Evolutionary conservation across 1,139 yeast genomes (phyloP).

Genomic region (Lodderomyces parapsilosis): DNA sequence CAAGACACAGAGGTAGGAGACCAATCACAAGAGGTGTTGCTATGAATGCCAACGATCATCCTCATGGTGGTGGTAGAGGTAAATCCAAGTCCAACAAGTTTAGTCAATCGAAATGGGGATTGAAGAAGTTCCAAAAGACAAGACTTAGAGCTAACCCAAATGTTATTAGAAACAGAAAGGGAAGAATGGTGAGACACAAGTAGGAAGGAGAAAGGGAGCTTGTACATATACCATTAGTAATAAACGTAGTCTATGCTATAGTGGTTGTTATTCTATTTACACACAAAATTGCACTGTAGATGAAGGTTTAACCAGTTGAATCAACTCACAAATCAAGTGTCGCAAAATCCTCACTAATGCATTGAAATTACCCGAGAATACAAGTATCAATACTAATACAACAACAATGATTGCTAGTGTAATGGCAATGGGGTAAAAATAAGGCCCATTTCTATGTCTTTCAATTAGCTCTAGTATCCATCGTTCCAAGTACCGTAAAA

Average conservation of each 20-base stretch:
- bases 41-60: slow-evolving; percentile 96
- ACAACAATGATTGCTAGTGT: slow-evolving; percentile 10
- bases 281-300: slow-evolving; percentile 15
- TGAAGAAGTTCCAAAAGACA: slow-evolving; percentile 91
- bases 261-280: slow-evolving; percentile 1
- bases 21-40: slow-evolving; percentile 98
- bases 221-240: slow-evolving; percentile 8
- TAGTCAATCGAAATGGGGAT: slow-evolving; percentile 97
- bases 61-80: slow-evolving; percentile 99
- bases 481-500: slow-evolving; percentile 6
- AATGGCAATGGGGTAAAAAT: slow-evolving; percentile 12
- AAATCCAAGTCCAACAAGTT: slow-evolving; percentile 94
- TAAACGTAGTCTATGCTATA: neutral
- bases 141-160: slow-evolving; percentile 34
- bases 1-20: slow-evolving; percentile 88
- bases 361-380: slow-evolving; percentile 19
- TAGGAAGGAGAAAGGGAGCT: slow-evolving; percentile 9
- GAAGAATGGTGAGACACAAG: slow-evolving; percentile 12
- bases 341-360: slow-evolving; percentile 11
- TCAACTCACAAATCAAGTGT: slow-evolving; percentile 18
- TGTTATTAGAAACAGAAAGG: slow-evolving; percentile 13
- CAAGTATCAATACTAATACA: slow-evolving; percentile 12
- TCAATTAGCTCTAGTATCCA: slow-evolving; percentile 11
- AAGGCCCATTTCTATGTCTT: slow-evolving; percentile 10
- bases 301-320: slow-evolving; percentile 10